Evolutionary conservation across 2,329 filamentous ascomycete species (phyloP), one percentile per base, ranked within the genome.

Genomic region (Fusarium chaquense): DNA sequence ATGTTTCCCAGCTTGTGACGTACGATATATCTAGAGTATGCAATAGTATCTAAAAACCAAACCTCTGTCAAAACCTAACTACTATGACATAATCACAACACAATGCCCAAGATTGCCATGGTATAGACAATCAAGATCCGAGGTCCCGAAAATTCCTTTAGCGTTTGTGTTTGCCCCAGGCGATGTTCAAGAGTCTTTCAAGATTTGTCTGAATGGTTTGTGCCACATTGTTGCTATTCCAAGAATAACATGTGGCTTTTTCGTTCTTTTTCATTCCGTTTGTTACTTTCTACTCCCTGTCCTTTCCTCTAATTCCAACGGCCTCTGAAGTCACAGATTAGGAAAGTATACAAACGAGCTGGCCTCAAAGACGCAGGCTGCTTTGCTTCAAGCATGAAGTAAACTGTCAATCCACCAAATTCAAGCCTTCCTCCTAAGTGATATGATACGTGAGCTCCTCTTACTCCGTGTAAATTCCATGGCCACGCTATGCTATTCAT

Each of bases 401-500:
- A 32, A 47, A 38, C 44, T 47, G 49, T 38, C 46, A 44, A 56
- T 40, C 33, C 32, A 40, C 38, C 26, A 61, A 26, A 41, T 38
- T 26, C 24, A 56, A 50, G 35, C 24, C 28, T 57, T 24, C 44
- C 28, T 44, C 44, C 49, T 49, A 22, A 40, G 32, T 44, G 38
- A 57, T 50, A 65, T 40, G 55, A 60, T 50, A 69, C 38, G 62
- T 49, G 52, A 58, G 47, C 55, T 46, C 67, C 64, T 44, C 20
- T 55, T 71, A 70, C 67, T 69, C 68, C 67, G 60, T 65, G 46
- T 51, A 68, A 67, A 38, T 67, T 50, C 46, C 56, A 26, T 55
- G 32, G 46, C 50, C 61, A 57, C 47, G 67, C 47, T 61, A 62
- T 69, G 53, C 65, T 53, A 69, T 49, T 36, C 40, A 26, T 20